phyloP scores from a whole-genome alignment of 768 basidiomycete genomes.

The Daedalea quercina region DNA sequence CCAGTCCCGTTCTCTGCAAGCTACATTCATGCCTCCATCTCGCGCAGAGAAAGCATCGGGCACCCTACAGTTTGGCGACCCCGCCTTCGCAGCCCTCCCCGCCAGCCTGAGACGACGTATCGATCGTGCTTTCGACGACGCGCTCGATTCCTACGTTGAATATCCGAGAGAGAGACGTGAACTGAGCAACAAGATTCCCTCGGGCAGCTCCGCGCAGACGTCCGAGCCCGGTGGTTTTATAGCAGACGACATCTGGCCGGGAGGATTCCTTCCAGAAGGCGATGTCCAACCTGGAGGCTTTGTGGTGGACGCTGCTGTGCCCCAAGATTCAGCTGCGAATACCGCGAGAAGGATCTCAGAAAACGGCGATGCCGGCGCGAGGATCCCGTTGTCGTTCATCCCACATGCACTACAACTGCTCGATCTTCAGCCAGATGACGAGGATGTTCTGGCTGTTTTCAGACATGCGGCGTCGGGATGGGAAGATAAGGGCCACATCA shows the following conservation, averaged over 20 bases:
- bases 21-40: too few relatives aligned
- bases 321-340: background rate
- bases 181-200: background rate
- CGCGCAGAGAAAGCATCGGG: too few relatives aligned
- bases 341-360: conserved; percentile 16
- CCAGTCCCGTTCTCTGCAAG: too few relatives aligned
- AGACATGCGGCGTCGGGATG: conserved; percentile 72
- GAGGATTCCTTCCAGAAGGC: conserved; percentile 7
- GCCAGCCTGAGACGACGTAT: conserved; percentile 36
- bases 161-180: conserved; percentile 14
- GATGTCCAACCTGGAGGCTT: conserved; percentile 9
- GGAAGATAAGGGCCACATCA: conserved; percentile 25
- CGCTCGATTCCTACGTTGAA: conserved; percentile 7
- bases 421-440: conserved; percentile 55
- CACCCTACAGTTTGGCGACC: conserved; percentile 7
- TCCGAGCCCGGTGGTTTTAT: conserved; percentile 25
- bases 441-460: conserved; percentile 67
- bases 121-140: conserved; percentile 44
- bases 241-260: conserved; percentile 9
- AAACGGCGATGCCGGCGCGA: conserved; percentile 5
- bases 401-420: conserved; percentile 57
- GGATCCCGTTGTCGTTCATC: conserved; percentile 50
- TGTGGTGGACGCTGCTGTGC: background rate
- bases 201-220: conserved; percentile 3
- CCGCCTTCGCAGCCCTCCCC: conserved; percentile 36